These are phyloP conservation scores for Aulographum hederae DNA, from an alignment of 2,329 filamentous ascomycete genomes.

Conservation along the genomic window DNA sequence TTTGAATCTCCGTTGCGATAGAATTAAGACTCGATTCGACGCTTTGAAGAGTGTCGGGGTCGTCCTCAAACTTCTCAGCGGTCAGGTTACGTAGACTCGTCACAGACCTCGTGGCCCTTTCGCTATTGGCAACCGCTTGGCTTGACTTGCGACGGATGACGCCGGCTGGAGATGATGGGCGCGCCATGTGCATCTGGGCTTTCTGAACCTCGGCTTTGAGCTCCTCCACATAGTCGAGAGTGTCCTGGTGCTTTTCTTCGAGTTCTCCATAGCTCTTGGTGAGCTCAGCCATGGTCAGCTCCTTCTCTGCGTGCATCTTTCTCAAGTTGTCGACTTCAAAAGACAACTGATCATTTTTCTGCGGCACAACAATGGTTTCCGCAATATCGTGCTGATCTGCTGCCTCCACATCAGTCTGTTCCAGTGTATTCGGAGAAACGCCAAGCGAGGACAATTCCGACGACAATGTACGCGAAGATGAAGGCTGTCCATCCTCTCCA, in stretches of 20 bases:
- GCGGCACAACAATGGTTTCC: constrained; percentile 1
- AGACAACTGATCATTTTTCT: too few relatives aligned
- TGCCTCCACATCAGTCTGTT: constrained; percentile 5
- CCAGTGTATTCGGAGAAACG: constrained; percentile 36
- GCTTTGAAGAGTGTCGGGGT: constrained; percentile 73
- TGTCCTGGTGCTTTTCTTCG: constrained; percentile 63
- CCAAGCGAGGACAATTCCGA: constrained; percentile 82
- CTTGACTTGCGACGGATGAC: constrained; percentile 87
- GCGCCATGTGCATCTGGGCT: constrained; percentile 45
- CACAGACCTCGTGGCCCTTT: constrained; percentile 82
- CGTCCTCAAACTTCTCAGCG: constrained; percentile 62
- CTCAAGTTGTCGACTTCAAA: constrained; percentile 57
- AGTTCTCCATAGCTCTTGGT: constrained; percentile 67
- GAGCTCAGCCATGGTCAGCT: constrained; percentile 54
- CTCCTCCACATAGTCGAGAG: constrained; percentile 73
- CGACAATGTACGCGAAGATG: constrained; percentile 79
- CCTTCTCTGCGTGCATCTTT: constrained; percentile 55
- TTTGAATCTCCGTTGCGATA: constrained; percentile 81
- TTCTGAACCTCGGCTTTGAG: constrained; percentile 75
- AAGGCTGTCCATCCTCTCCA: constrained; percentile 47
- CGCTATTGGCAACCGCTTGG: constrained; percentile 70
- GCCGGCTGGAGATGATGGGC: constrained; percentile 47
- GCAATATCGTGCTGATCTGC: constrained; percentile 5
- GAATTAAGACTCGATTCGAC: constrained; percentile 85
- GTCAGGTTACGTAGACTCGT: constrained; percentile 79